A percentile compares a stretch with the other conserved stretches of the same genome.
phyloP scores from a whole-genome alignment of 495 filamentous ascomycete species.

The Podospora pseudoanserina region DNA sequence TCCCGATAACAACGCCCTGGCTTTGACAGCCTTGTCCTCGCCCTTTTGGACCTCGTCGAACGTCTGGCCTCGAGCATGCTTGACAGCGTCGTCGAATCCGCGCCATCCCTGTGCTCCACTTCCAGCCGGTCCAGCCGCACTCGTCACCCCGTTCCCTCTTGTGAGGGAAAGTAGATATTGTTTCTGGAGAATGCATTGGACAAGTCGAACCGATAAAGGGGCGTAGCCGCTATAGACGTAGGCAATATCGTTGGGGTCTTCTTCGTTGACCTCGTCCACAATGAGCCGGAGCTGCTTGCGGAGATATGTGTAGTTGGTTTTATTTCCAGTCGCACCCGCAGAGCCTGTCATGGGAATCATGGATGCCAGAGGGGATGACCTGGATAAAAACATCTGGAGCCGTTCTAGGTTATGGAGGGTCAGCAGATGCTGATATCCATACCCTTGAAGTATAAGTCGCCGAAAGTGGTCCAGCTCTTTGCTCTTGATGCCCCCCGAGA shows the following conservation, averaged over 20 bases:
- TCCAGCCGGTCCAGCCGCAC: slow-evolving; percentile 44
- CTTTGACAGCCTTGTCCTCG: slow-evolving; percentile 87
- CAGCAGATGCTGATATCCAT: slow-evolving; percentile 89
- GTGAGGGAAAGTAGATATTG: slow-evolving; percentile 69
- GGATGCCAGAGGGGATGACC: slow-evolving; percentile 63
- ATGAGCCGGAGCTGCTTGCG: slow-evolving; percentile 83
- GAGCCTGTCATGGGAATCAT: slow-evolving; percentile 64
- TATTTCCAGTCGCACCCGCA: slow-evolving; percentile 54
- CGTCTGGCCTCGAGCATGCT: slow-evolving; percentile 76
- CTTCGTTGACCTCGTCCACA: slow-evolving; percentile 94
- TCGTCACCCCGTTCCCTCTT: slow-evolving; percentile 50
- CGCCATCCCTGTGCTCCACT: slow-evolving; percentile 77
- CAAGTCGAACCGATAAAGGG: slow-evolving; percentile 83
- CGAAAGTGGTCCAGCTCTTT: slow-evolving; percentile 88
- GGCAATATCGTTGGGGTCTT: slow-evolving; percentile 92
- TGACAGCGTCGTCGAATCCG: slow-evolving; percentile 84
- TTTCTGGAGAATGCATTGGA: slow-evolving; percentile 96
- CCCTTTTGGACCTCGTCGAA: slow-evolving; percentile 93
- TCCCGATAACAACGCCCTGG: slow-evolving; percentile 76
- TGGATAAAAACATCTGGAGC: slow-evolving; percentile 73
- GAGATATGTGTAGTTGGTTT: slow-evolving; percentile 87
- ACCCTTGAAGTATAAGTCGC: slow-evolving; percentile 81
- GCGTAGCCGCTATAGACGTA: slow-evolving; percentile 98
- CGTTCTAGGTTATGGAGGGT: slow-evolving; percentile 89
- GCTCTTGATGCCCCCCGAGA: slow-evolving; percentile 80